These are phyloP conservation scores for Penicillium sp. DNA, from an alignment of 2,329 filamentous ascomycete species.

Conservation along the genomic window DNA sequence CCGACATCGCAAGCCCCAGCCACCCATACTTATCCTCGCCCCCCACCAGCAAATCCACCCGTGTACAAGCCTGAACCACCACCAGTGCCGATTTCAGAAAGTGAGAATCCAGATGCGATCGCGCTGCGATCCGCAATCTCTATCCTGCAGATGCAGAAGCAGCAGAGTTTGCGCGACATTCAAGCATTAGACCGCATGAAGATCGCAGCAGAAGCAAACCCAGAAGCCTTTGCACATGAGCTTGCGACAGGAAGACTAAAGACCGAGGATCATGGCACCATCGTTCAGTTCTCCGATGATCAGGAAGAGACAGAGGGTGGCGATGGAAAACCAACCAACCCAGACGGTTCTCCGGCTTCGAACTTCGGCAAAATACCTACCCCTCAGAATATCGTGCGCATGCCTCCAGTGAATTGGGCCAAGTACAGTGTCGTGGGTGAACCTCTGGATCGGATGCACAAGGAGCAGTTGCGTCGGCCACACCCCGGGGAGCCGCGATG, in stretches of 20 bases:
- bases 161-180: conserved; percentile 75
- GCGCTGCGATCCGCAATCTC: conserved; percentile 83
- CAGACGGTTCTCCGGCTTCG: conserved; percentile 5
- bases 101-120: conserved; percentile 78
- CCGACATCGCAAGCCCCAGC: conserved; percentile 22
- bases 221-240: conserved; percentile 70
- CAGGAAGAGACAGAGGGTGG: conserved; percentile 36
- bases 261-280: conserved; percentile 34
- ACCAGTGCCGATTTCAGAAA: conserved; percentile 49
- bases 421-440: conserved; percentile 91
- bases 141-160: conserved; percentile 81
- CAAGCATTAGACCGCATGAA: conserved; percentile 69
- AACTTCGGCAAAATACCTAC: conserved; percentile 68
- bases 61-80: conserved; percentile 39
- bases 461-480: conserved; percentile 72
- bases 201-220: conserved; percentile 68
- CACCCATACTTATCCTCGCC: conserved; percentile 10
- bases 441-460: conserved; percentile 79
- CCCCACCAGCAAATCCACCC: conserved; percentile 21
- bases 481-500: conserved; percentile 43
- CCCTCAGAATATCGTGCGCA: conserved; percentile 79
- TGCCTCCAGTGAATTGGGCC: conserved; percentile 89
- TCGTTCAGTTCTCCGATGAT: conserved; percentile 41
- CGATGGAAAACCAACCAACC: conserved; percentile 20
- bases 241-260: conserved; percentile 64